phyloP scores from a whole-genome alignment of 768 basidiomycete species.

The Lactarius hatsudake region DNA sequence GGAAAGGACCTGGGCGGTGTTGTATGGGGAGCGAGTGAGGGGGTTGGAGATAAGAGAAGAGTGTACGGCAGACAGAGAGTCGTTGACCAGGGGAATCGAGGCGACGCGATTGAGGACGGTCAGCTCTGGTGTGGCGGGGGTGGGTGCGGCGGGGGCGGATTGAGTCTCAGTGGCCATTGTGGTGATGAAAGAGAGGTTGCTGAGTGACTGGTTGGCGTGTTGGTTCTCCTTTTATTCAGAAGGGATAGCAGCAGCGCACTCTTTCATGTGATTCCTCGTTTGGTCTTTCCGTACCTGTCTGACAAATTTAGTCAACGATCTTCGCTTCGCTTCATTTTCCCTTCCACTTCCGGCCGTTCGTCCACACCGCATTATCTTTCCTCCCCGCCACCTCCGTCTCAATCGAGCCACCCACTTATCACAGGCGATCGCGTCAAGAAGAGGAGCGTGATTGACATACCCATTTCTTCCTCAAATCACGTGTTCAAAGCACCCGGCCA shows the following conservation, averaged over 20 bases:
- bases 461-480: background rate
- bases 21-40: slow-evolving; percentile 63
- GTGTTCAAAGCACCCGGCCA: background rate
- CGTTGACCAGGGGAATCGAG: slow-evolving; percentile 72
- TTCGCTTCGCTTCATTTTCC: background rate
- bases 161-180: slow-evolving; percentile 41
- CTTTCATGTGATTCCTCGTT: slow-evolving; percentile 20
- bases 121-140: slow-evolving; percentile 45
- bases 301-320: background rate
- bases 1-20: slow-evolving; percentile 60
- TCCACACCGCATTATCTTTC: background rate
- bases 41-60: slow-evolving; percentile 55
- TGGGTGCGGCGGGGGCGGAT: slow-evolving; percentile 24
- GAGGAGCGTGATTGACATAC: background rate
- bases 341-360: background rate
- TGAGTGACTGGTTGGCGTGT: background rate
- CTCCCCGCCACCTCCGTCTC: background rate
- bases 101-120: slow-evolving; percentile 61
- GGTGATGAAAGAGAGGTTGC: background rate
- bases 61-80: slow-evolving; percentile 58
- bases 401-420: background rate
- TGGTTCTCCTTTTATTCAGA: slow-evolving; percentile 8
- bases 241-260: background rate
- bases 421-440: background rate
- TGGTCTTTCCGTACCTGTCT: background rate